These are phyloP conservation scores for Rosa rugosa DNA, from an alignment of 306 rosid species.

Conservation along the genomic window DNA sequence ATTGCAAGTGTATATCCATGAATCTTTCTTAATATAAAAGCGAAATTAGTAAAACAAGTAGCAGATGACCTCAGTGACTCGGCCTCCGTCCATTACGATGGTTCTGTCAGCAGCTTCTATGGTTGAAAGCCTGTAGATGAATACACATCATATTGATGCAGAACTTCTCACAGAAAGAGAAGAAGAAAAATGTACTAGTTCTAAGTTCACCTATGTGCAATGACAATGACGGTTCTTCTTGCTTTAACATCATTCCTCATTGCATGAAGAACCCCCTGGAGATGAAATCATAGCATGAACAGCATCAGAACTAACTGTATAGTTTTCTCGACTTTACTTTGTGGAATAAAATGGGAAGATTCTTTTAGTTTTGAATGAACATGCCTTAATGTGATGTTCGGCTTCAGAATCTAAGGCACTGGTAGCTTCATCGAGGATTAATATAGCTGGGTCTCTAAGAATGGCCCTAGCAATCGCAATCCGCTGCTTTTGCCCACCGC, in stretches of 20 bases:
- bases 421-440: constrained; percentile 54
- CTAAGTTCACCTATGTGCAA: constrained; percentile 42
- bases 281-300: neutral
- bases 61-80: constrained; percentile 40
- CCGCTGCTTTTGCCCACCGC: constrained; percentile 58
- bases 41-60: neutral
- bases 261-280: constrained; percentile 38
- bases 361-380: constrained; percentile 11
- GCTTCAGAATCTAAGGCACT: constrained; percentile 53
- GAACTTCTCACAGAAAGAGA: neutral
- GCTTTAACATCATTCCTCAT: constrained; percentile 24
- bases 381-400: constrained; percentile 39
- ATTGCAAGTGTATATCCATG: neutral
- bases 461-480: constrained; percentile 53
- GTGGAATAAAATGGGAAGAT: neutral
- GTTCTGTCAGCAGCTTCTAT: constrained; percentile 47
- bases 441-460: constrained; percentile 49
- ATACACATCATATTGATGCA: constrained; percentile 1
- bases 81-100: constrained; percentile 46
- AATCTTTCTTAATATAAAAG: neutral
- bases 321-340: neutral
- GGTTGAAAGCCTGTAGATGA: constrained; percentile 40
- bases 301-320: neutral
- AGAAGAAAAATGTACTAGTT: neutral
- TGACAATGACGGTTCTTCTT: constrained; percentile 40